phyloP scores from a whole-genome alignment of 78 protist genomes.

The Cavenderia fasciculata region DNA sequence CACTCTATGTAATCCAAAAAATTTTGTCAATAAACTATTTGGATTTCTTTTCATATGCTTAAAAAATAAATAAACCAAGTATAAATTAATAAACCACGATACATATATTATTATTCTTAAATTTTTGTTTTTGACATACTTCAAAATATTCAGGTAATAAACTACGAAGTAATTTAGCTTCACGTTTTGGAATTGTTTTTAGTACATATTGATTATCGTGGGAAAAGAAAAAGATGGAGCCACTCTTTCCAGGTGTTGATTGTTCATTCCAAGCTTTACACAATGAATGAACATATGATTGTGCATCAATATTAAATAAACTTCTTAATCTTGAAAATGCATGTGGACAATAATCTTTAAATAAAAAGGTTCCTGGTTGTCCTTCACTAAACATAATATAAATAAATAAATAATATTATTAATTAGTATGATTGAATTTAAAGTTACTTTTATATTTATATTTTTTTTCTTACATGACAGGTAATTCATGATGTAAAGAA shows the following conservation, averaged over 20 bases:
- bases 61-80: no score
- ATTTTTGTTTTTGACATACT: no score
- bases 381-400: constrained; percentile 19
- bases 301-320: constrained; percentile 46
- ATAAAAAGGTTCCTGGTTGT: constrained; percentile 69
- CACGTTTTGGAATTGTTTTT: constrained; percentile 93
- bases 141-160: constrained; percentile 90
- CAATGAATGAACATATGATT: neutral
- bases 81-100: no score
- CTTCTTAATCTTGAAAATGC: constrained; percentile 65
- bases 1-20: constrained; percentile 90
- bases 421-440: neutral
- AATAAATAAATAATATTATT: neutral
- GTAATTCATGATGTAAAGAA: constrained; percentile 45
- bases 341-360: constrained; percentile 86
- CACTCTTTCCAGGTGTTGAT: constrained; percentile 93
- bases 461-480: constrained; percentile 41
- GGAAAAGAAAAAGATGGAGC: constrained; percentile 89
- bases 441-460: no score
- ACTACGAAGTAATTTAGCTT: constrained; percentile 83
- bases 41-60: constrained; percentile 89
- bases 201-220: constrained; percentile 87
- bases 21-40: constrained; percentile 88
- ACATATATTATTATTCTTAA: no score
- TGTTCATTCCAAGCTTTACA: constrained; percentile 70